Evolutionary conservation across 768 basidiomycete genomes (phyloP), one percentile per base, ranked within the genome.

Genomic region (Boletus bicolor): DNA sequence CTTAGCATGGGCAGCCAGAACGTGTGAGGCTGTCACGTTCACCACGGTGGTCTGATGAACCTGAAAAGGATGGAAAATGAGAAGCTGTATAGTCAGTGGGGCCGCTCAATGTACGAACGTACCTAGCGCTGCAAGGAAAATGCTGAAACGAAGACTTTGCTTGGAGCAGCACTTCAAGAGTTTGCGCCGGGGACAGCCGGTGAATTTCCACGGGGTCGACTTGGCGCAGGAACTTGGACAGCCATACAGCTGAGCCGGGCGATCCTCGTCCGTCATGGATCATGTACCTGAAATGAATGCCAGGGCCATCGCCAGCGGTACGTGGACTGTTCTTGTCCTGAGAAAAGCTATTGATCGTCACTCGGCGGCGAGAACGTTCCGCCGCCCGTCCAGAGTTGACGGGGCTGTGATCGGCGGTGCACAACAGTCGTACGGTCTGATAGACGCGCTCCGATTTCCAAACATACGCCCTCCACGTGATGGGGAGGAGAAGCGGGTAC

Each of bases 1-100:
- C 80, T 82, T 74, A 84, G 85, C 86, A 89, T 89, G 82, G 82
- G 84, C 84, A 82, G 79, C 76, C 78, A 77, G 78, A 64, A 61
- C 54, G 71, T 59, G 64, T 62, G 67, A 63, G 71, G 65, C 64
- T 60, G 65, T 64, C 71, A 63, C 66, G 67, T 67, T 66, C 66
- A 67, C 72, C 72, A 69, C 72, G 68, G 72, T 72, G 68, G 60
- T 64, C 67, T 74, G 51, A 54, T 53, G 55, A 56, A 60, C 49
- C 58, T 53, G 50, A n/a, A 26, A 6, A 43, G 10, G 41, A 36
- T 9, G 4, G 36, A 52, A 37, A 49, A 51, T 39, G 38, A 56
- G 45, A 28, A 28, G 28, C 28, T 28, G 28, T 28, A 28, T 28
- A 4, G 21, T 24, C 21, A 3, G 5, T 28, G 28, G 4, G 28